Conservation (phyloP, 2,329 filamentous ascomycete genomes). For the Ophiostoma sp. region DNA sequence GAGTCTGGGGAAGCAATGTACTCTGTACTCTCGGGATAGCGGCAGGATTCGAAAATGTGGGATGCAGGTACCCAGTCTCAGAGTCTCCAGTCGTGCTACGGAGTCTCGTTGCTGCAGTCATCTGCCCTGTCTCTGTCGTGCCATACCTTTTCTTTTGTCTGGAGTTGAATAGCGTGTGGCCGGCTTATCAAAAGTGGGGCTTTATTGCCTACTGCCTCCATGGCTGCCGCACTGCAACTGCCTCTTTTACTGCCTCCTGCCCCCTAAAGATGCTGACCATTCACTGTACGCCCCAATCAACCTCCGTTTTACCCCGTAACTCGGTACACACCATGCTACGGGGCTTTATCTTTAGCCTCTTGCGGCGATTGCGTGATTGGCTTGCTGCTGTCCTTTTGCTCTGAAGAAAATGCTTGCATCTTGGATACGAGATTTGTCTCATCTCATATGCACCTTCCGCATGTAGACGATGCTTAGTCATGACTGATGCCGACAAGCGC, state of each 20-base stretch:
- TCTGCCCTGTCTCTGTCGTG: not conserved
- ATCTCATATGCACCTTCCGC: constrained; percentile 5
- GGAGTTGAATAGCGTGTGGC: constrained; percentile 11
- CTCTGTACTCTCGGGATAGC: not conserved
- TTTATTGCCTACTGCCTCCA: not conserved
- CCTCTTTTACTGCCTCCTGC: not conserved
- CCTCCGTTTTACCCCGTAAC: constrained; percentile 1
- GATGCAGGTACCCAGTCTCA: constrained; percentile 4
- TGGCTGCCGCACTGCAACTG: no score
- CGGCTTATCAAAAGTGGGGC: constrained; percentile 5
- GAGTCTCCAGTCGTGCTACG: constrained; percentile 2
- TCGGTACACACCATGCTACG: constrained; percentile 1
- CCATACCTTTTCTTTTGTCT: constrained; percentile 1
- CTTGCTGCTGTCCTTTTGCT: not conserved
- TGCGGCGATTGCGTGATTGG: constrained; percentile 4
- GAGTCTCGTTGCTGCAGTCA: not conserved
- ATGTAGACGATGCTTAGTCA: constrained; percentile 5
- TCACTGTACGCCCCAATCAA: not conserved
- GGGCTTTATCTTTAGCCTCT: constrained; percentile 5
- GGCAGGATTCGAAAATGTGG: not conserved
- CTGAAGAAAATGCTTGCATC: not conserved
- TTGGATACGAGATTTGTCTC: not conserved
- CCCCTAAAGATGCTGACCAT: not conserved
- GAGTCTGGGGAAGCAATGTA: not conserved
- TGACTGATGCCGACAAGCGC: not conserved